Evolutionary conservation across 768 basidiomycete species (phyloP).

Genomic region (Fistulinella prunicolor): DNA sequence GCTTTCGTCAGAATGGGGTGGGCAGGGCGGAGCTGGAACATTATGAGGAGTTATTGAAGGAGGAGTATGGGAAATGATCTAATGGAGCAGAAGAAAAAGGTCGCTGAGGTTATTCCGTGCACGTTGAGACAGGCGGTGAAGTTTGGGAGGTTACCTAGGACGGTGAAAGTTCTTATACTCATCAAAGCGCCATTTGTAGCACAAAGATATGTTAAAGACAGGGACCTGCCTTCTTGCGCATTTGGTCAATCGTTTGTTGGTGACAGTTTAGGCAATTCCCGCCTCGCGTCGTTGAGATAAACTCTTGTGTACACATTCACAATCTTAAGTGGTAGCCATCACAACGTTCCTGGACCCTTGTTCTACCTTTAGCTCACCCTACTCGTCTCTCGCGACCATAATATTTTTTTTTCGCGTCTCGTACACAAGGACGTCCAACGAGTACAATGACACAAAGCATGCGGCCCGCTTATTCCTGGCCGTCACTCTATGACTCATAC

Average conservation of each 20-base stretch:
- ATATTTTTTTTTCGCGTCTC: constrained; percentile 7
- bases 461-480: constrained; percentile 13
- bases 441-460: constrained; percentile 21
- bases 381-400: constrained; percentile 1
- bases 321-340: constrained; percentile 29
- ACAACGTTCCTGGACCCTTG: constrained; percentile 28
- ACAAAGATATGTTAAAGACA: constrained; percentile 34
- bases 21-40: constrained; percentile 36
- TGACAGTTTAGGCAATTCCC: constrained; percentile 28
- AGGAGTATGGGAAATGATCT: constrained; percentile 12
- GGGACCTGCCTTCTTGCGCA: constrained; percentile 24
- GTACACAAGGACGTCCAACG: constrained; percentile 14
- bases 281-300: constrained; percentile 16
- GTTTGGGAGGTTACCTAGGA: constrained; percentile 14
- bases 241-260: constrained; percentile 37
- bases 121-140: constrained; percentile 12
- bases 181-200: constrained; percentile 23
- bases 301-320: constrained; percentile 16
- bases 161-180: constrained; percentile 29
- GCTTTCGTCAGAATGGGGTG: constrained; percentile 37
- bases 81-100: constrained; percentile 21
- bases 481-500: constrained; percentile 14
- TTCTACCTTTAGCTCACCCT: constrained; percentile 25
- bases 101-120: constrained; percentile 14
- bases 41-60: constrained; percentile 18